Conservation (phyloP, 1,284 basidiomycete genomes). For the Sporisorium scitamineum region DNA sequence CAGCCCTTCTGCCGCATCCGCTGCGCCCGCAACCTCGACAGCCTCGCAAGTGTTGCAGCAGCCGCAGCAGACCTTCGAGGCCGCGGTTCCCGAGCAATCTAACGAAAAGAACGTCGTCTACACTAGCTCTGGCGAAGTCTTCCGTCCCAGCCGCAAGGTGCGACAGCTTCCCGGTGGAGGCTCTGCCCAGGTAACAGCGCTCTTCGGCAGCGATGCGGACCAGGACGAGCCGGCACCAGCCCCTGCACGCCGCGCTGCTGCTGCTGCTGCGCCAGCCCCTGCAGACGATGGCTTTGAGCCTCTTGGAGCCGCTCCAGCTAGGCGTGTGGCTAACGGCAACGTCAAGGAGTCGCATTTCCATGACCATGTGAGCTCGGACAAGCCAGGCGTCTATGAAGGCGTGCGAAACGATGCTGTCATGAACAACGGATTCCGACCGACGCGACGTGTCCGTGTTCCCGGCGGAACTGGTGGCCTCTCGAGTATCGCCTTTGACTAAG, state of each 20-base stretch:
- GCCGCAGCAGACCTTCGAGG: conserved; percentile 14
- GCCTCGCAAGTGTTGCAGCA: conserved; percentile 7
- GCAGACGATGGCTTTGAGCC: conserved; percentile 34
- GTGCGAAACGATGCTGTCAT: conserved; percentile 47
- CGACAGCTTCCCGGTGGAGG: conserved; percentile 60
- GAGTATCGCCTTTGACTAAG: conserved; percentile 52
- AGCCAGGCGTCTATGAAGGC: conserved; percentile 45
- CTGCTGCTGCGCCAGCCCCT: conserved; percentile 20
- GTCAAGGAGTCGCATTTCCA: conserved; percentile 37
- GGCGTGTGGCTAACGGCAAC: conserved; percentile 34
- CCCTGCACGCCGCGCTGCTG: conserved; percentile 3
- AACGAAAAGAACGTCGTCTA: conserved; percentile 40
- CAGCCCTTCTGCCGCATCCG: conserved; percentile 20
- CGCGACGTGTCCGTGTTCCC: conserved; percentile 54
- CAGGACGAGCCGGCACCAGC: conserved; percentile 27
- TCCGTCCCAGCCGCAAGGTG: conserved; percentile 60
- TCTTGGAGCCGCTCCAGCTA: conserved; percentile 30
- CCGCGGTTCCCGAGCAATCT: conserved; percentile 3
- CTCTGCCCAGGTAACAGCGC: conserved; percentile 51
- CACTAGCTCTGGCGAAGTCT: conserved; percentile 58
- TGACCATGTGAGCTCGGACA: conserved; percentile 22
- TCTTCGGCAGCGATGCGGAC: conserved; percentile 55
- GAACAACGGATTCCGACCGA: conserved; percentile 59
- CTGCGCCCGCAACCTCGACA: conserved; percentile 8
- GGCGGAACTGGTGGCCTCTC: conserved; percentile 56